phyloP scores from a whole-genome alignment of 2,329 filamentous ascomycete genomes.

The Phyllosticta citribraziliensis region DNA sequence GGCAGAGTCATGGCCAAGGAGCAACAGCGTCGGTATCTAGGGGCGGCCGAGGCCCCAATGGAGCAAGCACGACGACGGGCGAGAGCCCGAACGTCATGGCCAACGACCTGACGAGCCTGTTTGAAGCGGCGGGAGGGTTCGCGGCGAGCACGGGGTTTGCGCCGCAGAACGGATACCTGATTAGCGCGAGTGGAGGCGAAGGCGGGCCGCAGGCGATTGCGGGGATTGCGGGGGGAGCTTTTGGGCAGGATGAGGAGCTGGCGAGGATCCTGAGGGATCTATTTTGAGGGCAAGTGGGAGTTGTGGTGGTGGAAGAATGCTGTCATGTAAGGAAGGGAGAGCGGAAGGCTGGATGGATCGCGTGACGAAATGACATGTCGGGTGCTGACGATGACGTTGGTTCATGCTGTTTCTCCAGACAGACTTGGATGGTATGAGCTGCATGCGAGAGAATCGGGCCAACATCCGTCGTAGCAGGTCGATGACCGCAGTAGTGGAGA shows the following conservation, averaged over 20 bases:
- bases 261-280: constrained; percentile 49
- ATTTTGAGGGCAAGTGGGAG: constrained; percentile 33
- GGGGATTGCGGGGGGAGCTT: constrained; percentile 27
- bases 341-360: not conserved
- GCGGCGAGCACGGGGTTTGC: constrained; percentile 9
- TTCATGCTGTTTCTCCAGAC: not conserved
- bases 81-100: constrained; percentile 52
- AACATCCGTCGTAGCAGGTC: not conserved
- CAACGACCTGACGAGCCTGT: constrained; percentile 53
- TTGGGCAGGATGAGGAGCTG: constrained; percentile 50
- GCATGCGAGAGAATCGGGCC: not conserved
- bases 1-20: not conserved
- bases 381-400: not conserved
- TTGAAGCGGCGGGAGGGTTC: constrained; percentile 52
- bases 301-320: not conserved
- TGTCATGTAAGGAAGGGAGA: not conserved
- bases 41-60: constrained; percentile 23
- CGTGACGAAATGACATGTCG: not conserved
- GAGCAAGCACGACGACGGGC: constrained; percentile 22
- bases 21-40: not conserved
- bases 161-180: constrained; percentile 20
- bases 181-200: constrained; percentile 33
- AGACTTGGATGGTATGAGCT: not conserved
- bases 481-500: not conserved
- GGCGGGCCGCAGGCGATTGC: constrained; percentile 12